A percentile compares a stretch with the other conserved stretches of the same genome.
phyloP scores from a whole-genome alignment of 306 rosid species.

The Pterocarpus macrocarpus region DNA sequence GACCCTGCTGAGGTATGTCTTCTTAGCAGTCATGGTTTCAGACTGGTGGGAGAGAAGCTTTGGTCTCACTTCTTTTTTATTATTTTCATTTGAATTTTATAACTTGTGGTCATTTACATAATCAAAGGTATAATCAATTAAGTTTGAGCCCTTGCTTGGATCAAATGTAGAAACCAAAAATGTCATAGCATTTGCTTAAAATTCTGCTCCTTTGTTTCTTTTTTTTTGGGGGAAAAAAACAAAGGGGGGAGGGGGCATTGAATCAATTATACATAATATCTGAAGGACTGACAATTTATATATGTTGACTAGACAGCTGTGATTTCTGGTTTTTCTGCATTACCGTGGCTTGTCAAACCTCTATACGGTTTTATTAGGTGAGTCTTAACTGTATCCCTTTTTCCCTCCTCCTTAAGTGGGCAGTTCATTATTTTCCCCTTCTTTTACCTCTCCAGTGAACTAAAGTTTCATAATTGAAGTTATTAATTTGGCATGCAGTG shows the following conservation, averaged over 20 bases:
- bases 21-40: slow-evolving; percentile 41
- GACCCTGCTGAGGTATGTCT: slow-evolving; percentile 93
- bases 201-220: not conserved
- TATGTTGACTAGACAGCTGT: slow-evolving; percentile 91
- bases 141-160: slow-evolving; percentile 20
- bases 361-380: slow-evolving; percentile 94
- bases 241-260: not conserved
- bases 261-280: slow-evolving; percentile 13
- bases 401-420: slow-evolving; percentile 18
- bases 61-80: slow-evolving; percentile 7
- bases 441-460: not conserved
- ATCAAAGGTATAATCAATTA: slow-evolving; percentile 14
- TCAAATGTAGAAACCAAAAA: slow-evolving; percentile 2
- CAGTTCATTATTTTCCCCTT: slow-evolving; percentile 12
- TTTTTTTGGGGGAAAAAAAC: too few relatives aligned
- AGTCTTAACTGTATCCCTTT: slow-evolving; percentile 36
- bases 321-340: slow-evolving; percentile 81
- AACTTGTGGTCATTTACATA: slow-evolving; percentile 5
- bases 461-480: slow-evolving; percentile 16
- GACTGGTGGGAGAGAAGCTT: not conserved
- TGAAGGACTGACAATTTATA: slow-evolving; percentile 54
- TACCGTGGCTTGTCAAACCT: slow-evolving; percentile 97
- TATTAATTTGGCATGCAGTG: slow-evolving; percentile 65
- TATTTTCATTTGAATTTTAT: slow-evolving; percentile 22
- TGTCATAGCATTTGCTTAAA: slow-evolving; percentile 24